phyloP scores from a whole-genome alignment of 495 filamentous ascomycete genomes.

The Xylaria venustula region DNA sequence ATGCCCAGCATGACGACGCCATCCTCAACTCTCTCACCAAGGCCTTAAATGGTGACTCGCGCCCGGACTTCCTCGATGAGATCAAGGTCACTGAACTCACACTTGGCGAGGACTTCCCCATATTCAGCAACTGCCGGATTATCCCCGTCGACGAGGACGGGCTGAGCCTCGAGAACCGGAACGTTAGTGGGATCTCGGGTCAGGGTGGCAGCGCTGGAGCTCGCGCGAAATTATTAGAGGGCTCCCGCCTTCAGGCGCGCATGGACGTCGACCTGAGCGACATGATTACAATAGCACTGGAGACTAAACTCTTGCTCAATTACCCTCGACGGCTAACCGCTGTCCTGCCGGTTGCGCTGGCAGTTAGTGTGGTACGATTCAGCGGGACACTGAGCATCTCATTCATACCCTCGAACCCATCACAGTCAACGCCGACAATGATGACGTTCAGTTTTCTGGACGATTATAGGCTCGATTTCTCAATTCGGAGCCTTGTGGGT shows the following conservation, averaged over 20 bases:
- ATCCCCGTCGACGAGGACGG: conserved; percentile 77
- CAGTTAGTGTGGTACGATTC: conserved; percentile 89
- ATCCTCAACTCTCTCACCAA: conserved; percentile 92
- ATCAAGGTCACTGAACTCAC: conserved; percentile 91
- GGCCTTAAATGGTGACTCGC: conserved; percentile 77
- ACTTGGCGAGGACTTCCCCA: conserved; percentile 94
- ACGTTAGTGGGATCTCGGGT: conserved; percentile 32
- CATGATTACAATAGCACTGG: conserved; percentile 88
- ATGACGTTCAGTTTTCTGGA: conserved; percentile 93
- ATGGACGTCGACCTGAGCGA: conserved; percentile 98
- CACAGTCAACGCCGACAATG: conserved; percentile 64
- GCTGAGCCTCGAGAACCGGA: conserved; percentile 44
- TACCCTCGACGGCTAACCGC: conserved; percentile 87
- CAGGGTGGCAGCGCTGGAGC: conserved; percentile 41
- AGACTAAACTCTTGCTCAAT: conserved; percentile 91
- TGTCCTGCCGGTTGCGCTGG: conserved; percentile 87
- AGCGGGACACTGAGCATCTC: conserved; percentile 91
- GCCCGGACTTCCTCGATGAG: conserved; percentile 88
- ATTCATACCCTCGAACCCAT: conserved; percentile 70
- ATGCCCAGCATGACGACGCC: conserved; percentile 85
- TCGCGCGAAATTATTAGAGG: conserved; percentile 54
- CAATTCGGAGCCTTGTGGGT: conserved; percentile 86
- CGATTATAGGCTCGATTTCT: conserved; percentile 92
- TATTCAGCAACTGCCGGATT: conserved; percentile 97
- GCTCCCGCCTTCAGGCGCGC: conserved; percentile 77